These are phyloP conservation scores for Diacronema lutheri DNA, from an alignment of 78 protist species.

Conservation along the genomic window DNA sequence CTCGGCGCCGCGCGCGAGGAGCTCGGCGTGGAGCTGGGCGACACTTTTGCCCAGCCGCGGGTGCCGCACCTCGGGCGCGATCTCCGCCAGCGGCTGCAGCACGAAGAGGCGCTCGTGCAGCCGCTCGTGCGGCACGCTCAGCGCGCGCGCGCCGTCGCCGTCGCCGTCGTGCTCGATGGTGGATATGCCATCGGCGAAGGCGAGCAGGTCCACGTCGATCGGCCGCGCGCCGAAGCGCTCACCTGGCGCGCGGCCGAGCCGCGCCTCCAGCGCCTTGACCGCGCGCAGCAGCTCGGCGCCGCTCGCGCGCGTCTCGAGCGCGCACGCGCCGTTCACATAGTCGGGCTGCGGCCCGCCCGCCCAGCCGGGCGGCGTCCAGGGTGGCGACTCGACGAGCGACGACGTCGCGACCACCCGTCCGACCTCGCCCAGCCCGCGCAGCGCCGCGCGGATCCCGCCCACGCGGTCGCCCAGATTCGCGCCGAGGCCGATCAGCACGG, in stretches of 20 bases:
- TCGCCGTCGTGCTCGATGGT: slow-evolving; percentile 13
- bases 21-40: background rate
- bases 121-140: slow-evolving; percentile 66
- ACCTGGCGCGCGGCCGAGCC: slow-evolving; percentile 49
- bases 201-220: slow-evolving; percentile 72
- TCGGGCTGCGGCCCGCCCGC: slow-evolving; percentile 47
- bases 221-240: slow-evolving; percentile 66
- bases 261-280: slow-evolving; percentile 50
- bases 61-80: background rate
- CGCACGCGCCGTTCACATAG: slow-evolving; percentile 49
- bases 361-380: slow-evolving; percentile 32
- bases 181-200: slow-evolving; percentile 29
- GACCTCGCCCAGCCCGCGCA: background rate
- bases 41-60: slow-evolving; percentile 3
- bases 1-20: background rate
- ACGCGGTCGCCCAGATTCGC: slow-evolving; percentile 18
- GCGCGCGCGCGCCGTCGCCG: background rate
- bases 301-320: slow-evolving; percentile 27
- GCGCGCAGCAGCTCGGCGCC: slow-evolving; percentile 46
- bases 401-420: slow-evolving; percentile 37
- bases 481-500: slow-evolving; percentile 3
- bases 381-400: slow-evolving; percentile 56
- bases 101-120: slow-evolving; percentile 75
- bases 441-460: background rate
- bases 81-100: slow-evolving; percentile 66